These are phyloP conservation scores for Exophiala spinifera DNA, from an alignment of 2,329 filamentous ascomycete species.

Conservation along the genomic window DNA sequence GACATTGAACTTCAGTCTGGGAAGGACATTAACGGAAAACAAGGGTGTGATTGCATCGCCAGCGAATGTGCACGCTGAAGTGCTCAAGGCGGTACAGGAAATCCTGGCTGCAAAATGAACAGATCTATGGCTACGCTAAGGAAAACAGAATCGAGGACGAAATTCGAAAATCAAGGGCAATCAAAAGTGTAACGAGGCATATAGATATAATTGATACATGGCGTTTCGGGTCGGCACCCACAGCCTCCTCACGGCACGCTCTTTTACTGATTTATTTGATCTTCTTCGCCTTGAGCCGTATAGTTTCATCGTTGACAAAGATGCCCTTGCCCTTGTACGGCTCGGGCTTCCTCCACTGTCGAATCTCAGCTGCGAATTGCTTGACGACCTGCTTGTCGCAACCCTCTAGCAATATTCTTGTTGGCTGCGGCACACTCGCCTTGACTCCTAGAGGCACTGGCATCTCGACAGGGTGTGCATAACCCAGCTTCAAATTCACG, in stretches of 20 bases:
- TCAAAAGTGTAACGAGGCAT: neutral
- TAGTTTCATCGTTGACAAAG: conserved; percentile 95
- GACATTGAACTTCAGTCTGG: conserved; percentile 78
- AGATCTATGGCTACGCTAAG: neutral
- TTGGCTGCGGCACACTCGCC: conserved; percentile 85
- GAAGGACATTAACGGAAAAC: conserved; percentile 82
- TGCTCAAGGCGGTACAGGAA: conserved; percentile 77
- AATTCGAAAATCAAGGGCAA: too few species aligned
- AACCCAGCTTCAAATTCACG: conserved; percentile 90
- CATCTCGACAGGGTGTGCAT: conserved; percentile 91
- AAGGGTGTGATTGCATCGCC: conserved; percentile 92
- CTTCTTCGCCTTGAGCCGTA: conserved; percentile 98
- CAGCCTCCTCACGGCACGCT: neutral
- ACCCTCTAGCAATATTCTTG: conserved; percentile 85
- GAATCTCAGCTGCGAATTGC: conserved; percentile 85
- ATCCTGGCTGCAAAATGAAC: conserved; percentile 58
- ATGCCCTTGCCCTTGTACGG: conserved; percentile 99
- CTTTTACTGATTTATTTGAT: conserved; percentile 64
- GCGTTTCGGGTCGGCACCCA: conserved; percentile 2
- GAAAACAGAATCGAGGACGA: neutral
- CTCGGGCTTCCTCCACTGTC: conserved; percentile 85
- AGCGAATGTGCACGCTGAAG: conserved; percentile 67
- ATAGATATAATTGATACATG: conserved; percentile 28
- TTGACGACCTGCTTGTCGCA: conserved; percentile 81
- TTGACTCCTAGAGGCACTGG: conserved; percentile 77